A percentile compares a stretch with the other conserved stretches of the same genome.
phyloP scores from a whole-genome alignment of 2,329 filamentous ascomycete genomes.

The Colletotrichum viniferum region DNA sequence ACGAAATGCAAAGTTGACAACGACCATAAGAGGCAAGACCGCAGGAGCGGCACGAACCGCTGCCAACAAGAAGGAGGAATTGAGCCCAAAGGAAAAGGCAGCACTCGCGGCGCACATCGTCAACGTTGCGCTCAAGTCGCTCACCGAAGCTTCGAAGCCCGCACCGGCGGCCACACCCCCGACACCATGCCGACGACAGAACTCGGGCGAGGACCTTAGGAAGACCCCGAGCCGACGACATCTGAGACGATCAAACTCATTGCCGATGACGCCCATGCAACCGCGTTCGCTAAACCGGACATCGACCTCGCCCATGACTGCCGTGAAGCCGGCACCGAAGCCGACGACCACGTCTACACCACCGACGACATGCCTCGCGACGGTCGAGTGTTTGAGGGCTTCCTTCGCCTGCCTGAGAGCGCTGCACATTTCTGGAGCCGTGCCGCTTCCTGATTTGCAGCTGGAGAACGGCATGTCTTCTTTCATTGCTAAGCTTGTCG shows the following conservation, averaged over 20 bases:
- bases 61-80: conserved; percentile 40
- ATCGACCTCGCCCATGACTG: conserved; percentile 54
- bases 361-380: conserved; percentile 55
- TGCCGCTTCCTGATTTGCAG: conserved; percentile 66
- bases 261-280: conserved; percentile 65
- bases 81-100: conserved; percentile 65
- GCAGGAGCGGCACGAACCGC: conserved; percentile 31
- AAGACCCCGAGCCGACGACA: conserved; percentile 35
- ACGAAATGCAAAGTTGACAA: conserved; percentile 28
- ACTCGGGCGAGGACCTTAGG: conserved; percentile 38
- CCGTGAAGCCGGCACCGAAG: conserved; percentile 34
- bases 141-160: conserved; percentile 69
- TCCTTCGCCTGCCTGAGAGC: conserved; percentile 70
- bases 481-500: conserved; percentile 68
- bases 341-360: conserved; percentile 26
- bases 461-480: conserved; percentile 76
- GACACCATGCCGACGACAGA: conserved; percentile 37
- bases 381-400: conserved; percentile 71
- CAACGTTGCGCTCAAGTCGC: conserved; percentile 70
- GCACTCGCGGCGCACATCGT: conserved; percentile 75
- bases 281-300: conserved; percentile 66
- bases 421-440: conserved; percentile 56
- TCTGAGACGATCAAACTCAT: conserved; percentile 59
- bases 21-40: conserved; percentile 29
- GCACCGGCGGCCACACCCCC: conserved; percentile 33